These are phyloP conservation scores for Hymenoscyphus scutula DNA, from an alignment of 2,329 filamentous ascomycete species.

Conservation along the genomic window DNA sequence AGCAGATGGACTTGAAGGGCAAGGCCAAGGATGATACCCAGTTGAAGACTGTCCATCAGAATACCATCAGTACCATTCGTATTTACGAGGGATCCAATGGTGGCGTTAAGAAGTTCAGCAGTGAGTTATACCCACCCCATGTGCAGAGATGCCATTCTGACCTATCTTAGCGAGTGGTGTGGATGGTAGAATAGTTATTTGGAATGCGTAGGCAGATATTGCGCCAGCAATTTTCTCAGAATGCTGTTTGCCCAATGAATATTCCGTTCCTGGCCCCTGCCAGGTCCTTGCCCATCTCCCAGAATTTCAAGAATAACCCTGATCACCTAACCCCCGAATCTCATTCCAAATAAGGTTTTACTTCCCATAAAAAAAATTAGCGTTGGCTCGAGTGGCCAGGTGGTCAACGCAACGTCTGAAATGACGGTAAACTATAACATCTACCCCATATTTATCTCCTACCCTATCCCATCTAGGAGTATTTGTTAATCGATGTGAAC, in stretches of 20 bases:
- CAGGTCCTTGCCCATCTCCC: neutral
- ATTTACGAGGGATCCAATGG: constrained; percentile 66
- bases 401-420: neutral
- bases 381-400: neutral
- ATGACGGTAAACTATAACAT: neutral
- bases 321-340: neutral
- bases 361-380: neutral
- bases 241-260: neutral
- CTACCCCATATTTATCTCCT: too few relatives aligned
- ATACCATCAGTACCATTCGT: constrained; percentile 85
- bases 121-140: constrained; percentile 50
- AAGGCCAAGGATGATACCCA: constrained; percentile 90
- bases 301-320: neutral
- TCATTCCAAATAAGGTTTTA: neutral
- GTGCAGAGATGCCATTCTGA: constrained; percentile 33
- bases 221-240: neutral
- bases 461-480: too few relatives aligned
- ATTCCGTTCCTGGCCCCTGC: neutral
- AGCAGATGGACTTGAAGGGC: constrained; percentile 97
- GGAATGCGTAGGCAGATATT: constrained; percentile 54
- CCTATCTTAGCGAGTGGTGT: constrained; percentile 67
- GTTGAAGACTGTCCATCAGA: constrained; percentile 93
- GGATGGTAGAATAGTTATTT: constrained; percentile 78
- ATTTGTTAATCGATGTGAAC: too few relatives aligned
- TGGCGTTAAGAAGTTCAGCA: constrained; percentile 76